Base-by-base conservation (phyloP, 2,329 filamentous ascomycete species). In the Blastomyces percursus region DNA sequence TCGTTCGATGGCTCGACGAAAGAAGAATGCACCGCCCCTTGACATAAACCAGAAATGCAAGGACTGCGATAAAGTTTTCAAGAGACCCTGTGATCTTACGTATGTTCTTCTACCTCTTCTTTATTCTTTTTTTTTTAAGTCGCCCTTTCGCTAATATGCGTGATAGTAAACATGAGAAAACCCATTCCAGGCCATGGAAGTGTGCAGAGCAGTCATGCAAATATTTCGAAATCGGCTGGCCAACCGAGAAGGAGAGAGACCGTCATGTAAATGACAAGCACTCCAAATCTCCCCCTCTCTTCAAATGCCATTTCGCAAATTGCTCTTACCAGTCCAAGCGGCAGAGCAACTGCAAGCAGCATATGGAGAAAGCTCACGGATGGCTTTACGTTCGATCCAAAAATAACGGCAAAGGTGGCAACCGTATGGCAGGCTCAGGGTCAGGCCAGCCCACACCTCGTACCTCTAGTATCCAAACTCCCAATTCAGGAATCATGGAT, bases 261-360 rank as follows among this genome's bases (percentile, higher is more conserved):
- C 89, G 94, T 61, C 94, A 99, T 75, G 84, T 91, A 76, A 96
- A 96, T 74, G 94, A 99, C 80, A 96, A 95, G 79, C 94, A 99
- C 78, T 92, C 90, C 21, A 78, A 84, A 61, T 82, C 86, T 42
- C 92, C 94, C 4, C 81, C 86, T 52, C 86, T 95, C 79, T 96
- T 86, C 76, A 86, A 90, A 77, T 99, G 94, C 77, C 78, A 86
- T 57, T 97, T 84, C 77, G 82, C 86, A 69, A 88, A 88, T 30
- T 97, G 94, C 81, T 86, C 89, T 0, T 97, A 97, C 79, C 89
- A 91, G 71, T 96, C 92, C 12, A 97, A 97, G 81, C 88, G 92
- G 64, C 89, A 96, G 78, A 94, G 89, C 66, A 97, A 97, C 76
- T 95, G 91, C 83, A 96, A 96, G 75, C 93, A 96, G 76, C 92